Evolutionary conservation across 129 eudicot genomes (phyloP).

Genomic region (Kitagawia praeruptora): DNA sequence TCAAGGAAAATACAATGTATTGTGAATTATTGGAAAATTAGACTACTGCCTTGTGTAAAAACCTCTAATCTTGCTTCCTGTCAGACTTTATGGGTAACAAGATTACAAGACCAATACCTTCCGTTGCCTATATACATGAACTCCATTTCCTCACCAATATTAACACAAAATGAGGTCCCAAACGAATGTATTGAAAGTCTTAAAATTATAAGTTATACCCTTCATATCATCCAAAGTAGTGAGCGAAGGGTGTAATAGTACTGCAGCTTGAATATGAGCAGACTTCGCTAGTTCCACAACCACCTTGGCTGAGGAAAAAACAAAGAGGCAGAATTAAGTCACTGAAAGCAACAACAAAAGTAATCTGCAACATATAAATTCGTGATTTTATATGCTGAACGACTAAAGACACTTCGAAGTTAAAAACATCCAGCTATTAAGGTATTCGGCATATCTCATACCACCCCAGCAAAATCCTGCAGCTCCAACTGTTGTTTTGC

Average conservation of each 20-base stretch:
- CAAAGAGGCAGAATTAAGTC: not conserved
- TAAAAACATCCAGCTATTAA: not conserved
- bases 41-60: not conserved
- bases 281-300: slow-evolving; percentile 30
- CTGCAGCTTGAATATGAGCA: slow-evolving; percentile 41
- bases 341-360: not conserved
- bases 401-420: not conserved
- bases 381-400: not conserved
- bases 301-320: slow-evolving; percentile 34
- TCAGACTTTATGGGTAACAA: not conserved
- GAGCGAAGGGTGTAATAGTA: slow-evolving; percentile 41
- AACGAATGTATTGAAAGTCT: not conserved
- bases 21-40: too few species aligned
- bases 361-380: not conserved
- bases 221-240: slow-evolving; percentile 33
- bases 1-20: not conserved
- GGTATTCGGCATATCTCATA: slow-evolving; percentile 15
- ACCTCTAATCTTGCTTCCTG: not conserved
- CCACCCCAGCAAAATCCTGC: slow-evolving; percentile 65
- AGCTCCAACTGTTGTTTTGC: slow-evolving; percentile 38
- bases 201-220: slow-evolving; percentile 21
- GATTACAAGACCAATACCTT: not conserved
- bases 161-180: not conserved
- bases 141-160: not conserved
- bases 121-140: not conserved